Evolutionary conservation across 805 yeast species (phyloP), one percentile per base, ranked within the genome.

Genomic region (Myxozyma mucilagina): DNA sequence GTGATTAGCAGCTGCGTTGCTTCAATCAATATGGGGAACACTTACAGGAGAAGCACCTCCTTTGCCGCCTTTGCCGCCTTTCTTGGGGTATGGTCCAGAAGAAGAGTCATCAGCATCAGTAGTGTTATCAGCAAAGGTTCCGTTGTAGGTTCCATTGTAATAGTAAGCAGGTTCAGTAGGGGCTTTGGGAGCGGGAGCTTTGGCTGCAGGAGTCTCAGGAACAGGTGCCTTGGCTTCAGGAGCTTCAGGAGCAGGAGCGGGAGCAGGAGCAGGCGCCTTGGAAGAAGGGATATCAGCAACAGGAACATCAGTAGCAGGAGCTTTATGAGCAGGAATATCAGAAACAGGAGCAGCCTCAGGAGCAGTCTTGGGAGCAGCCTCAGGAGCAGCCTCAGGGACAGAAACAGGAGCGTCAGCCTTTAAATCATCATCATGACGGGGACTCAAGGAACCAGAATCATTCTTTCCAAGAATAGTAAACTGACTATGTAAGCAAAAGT

Each of bases 401-500:
- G 29, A 24, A 24, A 24, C 29, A 24, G 29, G 29, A 24, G 29
- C 29, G 29, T 24, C 29, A 24, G 29, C 4, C 29, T 24, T 24
- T 4, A 24, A 24, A 4, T 24, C 29, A 3, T 24, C 29, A 24
- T 24, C 29, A 24, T 24, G 29, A 24, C 29, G 29, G 29, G 29
- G 29, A 24, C 29, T 24, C 29, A 24, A 24, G 29, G 57, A 9
- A 1, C 32, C 55, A 9, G 59, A 29, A 31, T 47, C 60, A 16
- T 20, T 45, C 18, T 13, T 31, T 29, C 56, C 66, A 14, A 44
- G 35, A 39, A 63, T 63, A 20, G 61, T 44, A 45, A 63, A 63
- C 8, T 31, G 42, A 20, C 64, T 63, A 42, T 1, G 41, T 1
- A 7, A 8, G 29, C 13, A 7, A 18, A 13, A 35, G 14, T 52